phyloP scores from a whole-genome alignment of 1,284 basidiomycete genomes.

The Moesziomyces globuligerus region DNA sequence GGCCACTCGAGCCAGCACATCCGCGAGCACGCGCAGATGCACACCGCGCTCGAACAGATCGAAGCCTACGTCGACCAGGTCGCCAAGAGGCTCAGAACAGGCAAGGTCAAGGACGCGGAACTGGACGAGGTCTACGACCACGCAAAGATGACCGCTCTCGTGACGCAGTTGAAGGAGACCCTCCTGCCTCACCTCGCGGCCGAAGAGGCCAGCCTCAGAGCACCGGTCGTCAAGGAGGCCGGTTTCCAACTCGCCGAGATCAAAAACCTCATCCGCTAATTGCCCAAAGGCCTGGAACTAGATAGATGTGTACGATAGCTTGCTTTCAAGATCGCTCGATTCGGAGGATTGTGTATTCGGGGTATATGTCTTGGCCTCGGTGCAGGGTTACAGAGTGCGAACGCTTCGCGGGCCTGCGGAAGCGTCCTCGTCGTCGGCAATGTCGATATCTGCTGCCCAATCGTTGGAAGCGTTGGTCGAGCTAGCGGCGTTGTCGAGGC shows the following conservation, averaged over 20 bases:
- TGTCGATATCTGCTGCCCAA: conserved; percentile 16
- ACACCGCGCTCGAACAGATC: conserved; percentile 25
- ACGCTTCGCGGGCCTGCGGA: conserved; percentile 27
- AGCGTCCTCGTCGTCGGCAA: conserved; percentile 22
- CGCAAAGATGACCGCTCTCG: conserved; percentile 18
- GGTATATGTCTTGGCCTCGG: not conserved
- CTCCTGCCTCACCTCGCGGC: conserved; percentile 53
- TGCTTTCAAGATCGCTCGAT: too few relatives aligned
- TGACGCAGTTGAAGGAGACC: conserved; percentile 23
- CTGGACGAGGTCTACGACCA: conserved; percentile 38
- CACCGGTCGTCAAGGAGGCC: conserved; percentile 38
- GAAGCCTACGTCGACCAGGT: conserved; percentile 23
- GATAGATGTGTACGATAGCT: conserved; percentile 3
- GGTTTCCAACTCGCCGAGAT: conserved; percentile 45
- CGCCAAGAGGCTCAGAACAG: conserved; percentile 8
- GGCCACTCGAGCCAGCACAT: conserved; percentile 37
- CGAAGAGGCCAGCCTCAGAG: conserved; percentile 49
- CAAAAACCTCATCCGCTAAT: conserved; percentile 30
- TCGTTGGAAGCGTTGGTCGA: not conserved
- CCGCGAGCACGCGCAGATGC: conserved; percentile 50
- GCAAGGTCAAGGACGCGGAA: conserved; percentile 13
- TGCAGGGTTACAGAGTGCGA: conserved; percentile 23
- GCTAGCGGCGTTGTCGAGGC: not conserved
- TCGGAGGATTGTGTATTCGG: not conserved
- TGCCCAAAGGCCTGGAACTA: not conserved